Base-by-base conservation (phyloP, 139 green algal species). In the Chlamydomonas incerta region DNA sequence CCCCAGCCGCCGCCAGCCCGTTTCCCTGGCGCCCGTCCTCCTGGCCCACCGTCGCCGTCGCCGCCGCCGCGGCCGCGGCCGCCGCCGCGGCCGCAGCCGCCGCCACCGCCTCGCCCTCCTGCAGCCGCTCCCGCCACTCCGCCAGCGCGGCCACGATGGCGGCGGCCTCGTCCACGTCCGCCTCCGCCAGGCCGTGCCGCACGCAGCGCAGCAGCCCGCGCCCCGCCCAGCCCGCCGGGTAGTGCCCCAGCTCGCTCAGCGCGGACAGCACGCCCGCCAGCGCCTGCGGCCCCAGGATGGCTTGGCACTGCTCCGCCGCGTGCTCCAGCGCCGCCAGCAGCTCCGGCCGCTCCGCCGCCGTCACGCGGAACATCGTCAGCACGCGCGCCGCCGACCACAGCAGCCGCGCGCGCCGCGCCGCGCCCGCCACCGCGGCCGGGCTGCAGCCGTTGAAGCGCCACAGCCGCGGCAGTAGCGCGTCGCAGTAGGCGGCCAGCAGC, bases 191-290 rank as follows among this genome's bases (percentile, higher is more conserved):
- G 0, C 63, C 77, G 41, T 66, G 63, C 9, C 77, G 37, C 29
- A 60, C 63, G n/a, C 46, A 31, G 0, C 63, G 63, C n/a, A 83
- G 63, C 77, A 83, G 63, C 41, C 77, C 77, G 0, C 47, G 37
- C 26, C 11, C 31, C 21, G 63, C 63, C 63, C 63, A 83, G 29
- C 14, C 18, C 15, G 29, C 29, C 6, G 77, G 77, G 63, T 74
- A 83, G 63, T 83, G 63, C 57, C 63, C 63, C 37, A 83, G 77
- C 41, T 15, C n/a, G 41, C 63, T 41, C 77, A 83, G 55, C 15
- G 18, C 63, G 63, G 24, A 21, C 29, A 83, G 77, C 46, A 83
- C 5, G 10, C 77, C 77, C 41, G 63, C 63, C 21, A 83, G 58
- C 34, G 72, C 60, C 28, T 41, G 24, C 18, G 60, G 75, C 8